These are phyloP conservation scores for Noccaea bulbosa DNA, from an alignment of 345 rosid genomes.

Conservation along the genomic window DNA sequence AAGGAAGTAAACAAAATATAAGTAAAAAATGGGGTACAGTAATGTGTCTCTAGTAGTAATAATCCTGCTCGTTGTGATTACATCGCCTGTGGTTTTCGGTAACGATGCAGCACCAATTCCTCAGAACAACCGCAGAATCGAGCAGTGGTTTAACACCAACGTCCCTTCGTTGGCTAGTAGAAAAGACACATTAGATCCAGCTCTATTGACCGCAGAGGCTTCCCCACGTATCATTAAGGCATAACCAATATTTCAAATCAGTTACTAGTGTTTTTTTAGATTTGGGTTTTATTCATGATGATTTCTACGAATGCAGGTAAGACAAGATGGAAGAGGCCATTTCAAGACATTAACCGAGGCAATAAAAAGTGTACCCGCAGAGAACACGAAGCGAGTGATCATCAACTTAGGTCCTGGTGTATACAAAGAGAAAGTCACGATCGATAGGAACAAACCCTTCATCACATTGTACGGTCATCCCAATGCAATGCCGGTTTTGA, in stretches of 20 bases:
- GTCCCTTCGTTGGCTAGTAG: constrained; percentile 38
- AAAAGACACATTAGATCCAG: constrained; percentile 25
- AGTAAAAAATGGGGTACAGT: constrained; percentile 31
- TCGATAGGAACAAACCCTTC: constrained; percentile 54
- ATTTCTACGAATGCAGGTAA: constrained; percentile 46
- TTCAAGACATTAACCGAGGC: constrained; percentile 60
- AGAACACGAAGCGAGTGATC: constrained; percentile 59
- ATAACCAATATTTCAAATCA: background rate
- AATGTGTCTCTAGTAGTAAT: constrained; percentile 29
- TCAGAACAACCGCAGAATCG: constrained; percentile 14
- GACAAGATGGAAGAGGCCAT: constrained; percentile 52
- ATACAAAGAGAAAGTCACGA: constrained; percentile 61
- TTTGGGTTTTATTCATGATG: background rate
- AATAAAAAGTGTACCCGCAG: constrained; percentile 48
- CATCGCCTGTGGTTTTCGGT: constrained; percentile 35
- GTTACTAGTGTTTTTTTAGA: background rate
- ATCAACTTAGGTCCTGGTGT: constrained; percentile 54
- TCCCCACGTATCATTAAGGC: constrained; percentile 35
- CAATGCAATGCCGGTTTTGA: constrained; percentile 42
- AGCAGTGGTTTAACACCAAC: constrained; percentile 39
- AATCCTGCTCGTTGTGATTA: constrained; percentile 28
- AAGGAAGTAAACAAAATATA: background rate
- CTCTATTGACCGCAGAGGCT: constrained; percentile 35
- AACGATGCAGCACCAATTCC: constrained; percentile 42
- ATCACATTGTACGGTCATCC: constrained; percentile 61